These are phyloP conservation scores for Sergeia podlipaevii DNA, from an alignment of 208 protist genomes.

Conservation along the genomic window DNA sequence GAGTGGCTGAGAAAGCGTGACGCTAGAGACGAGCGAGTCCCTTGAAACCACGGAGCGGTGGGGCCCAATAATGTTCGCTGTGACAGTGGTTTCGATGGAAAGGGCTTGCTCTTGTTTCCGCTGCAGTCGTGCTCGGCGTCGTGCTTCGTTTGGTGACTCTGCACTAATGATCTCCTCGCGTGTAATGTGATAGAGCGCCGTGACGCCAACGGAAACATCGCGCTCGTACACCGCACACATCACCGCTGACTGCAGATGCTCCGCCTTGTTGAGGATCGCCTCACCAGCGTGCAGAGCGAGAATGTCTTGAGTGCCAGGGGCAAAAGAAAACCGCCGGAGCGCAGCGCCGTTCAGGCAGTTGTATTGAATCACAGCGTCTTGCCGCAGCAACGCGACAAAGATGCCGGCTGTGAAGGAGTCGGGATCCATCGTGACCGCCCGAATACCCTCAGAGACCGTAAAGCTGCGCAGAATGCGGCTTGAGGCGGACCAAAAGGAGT, in stretches of 20 bases:
- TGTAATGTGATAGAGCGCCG: constrained; percentile 20
- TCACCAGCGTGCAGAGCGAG: constrained; percentile 20
- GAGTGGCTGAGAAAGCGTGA: constrained; percentile 23
- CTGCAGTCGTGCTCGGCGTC: background rate
- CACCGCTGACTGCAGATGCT: background rate
- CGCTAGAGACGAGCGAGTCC: constrained; percentile 19
- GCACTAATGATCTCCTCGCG: background rate
- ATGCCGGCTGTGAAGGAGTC: constrained; percentile 16
- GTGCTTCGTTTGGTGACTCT: background rate
- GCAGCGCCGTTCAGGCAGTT: constrained; percentile 56
- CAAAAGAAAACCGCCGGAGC: constrained; percentile 39
- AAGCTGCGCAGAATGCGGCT: constrained; percentile 31
- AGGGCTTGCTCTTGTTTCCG: background rate
- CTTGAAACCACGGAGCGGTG: constrained; percentile 23
- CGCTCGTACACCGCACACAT: constrained; percentile 27
- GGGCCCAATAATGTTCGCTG: constrained; percentile 2
- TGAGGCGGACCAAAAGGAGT: constrained; percentile 14
- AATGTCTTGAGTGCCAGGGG: constrained; percentile 26
- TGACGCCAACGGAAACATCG: constrained; percentile 10
- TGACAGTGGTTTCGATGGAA: background rate
- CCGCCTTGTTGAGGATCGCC: constrained; percentile 11
- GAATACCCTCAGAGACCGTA: constrained; percentile 49
- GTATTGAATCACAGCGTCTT: constrained; percentile 63
- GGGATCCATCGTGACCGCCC: constrained; percentile 32
- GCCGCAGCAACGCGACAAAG: constrained; percentile 51